Evolutionary conservation across 345 rosid genomes (phyloP).

Genomic region (Gossypium stocksii): DNA sequence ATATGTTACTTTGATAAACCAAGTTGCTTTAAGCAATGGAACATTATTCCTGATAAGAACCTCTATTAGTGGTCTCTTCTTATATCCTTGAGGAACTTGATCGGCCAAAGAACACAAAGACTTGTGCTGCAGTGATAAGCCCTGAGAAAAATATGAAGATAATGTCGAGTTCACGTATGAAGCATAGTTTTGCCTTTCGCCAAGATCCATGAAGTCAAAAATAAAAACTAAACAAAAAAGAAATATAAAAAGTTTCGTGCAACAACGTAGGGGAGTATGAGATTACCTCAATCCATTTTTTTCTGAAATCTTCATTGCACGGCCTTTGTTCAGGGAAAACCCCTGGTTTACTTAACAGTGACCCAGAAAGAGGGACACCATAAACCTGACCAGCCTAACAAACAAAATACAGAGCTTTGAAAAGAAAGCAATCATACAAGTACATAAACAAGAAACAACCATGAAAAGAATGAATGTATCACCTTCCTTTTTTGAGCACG

Average conservation of each 20-base stretch:
- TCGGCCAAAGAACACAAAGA: slow-evolving; percentile 82
- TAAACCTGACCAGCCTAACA: slow-evolving; percentile 95
- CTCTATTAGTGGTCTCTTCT: slow-evolving; percentile 74
- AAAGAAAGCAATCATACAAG: background rate
- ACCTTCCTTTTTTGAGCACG: slow-evolving; percentile 98
- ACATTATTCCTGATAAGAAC: slow-evolving; percentile 90
- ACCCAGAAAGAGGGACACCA: slow-evolving; percentile 89
- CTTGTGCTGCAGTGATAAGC: slow-evolving; percentile 85
- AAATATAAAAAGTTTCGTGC: background rate
- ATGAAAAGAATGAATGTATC: background rate
- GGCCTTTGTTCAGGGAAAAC: slow-evolving; percentile 79
- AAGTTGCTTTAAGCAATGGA: slow-evolving; percentile 91
- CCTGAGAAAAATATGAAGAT: slow-evolving; percentile 33
- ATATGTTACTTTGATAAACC: slow-evolving; percentile 94
- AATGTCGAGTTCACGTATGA: background rate
- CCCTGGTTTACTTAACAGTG: slow-evolving; percentile 71
- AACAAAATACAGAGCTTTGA: slow-evolving; percentile 6
- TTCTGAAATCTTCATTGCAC: slow-evolving; percentile 76
- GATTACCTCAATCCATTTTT: slow-evolving; percentile 94
- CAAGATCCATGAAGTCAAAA: background rate
- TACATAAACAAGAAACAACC: background rate
- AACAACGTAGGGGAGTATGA: background rate
- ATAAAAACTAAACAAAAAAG: background rate
- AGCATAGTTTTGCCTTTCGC: background rate
- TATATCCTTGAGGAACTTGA: slow-evolving; percentile 79